Base-by-base conservation (phyloP, 176 grass and related monocot species). In the Coix lacrymajobi region DNA sequence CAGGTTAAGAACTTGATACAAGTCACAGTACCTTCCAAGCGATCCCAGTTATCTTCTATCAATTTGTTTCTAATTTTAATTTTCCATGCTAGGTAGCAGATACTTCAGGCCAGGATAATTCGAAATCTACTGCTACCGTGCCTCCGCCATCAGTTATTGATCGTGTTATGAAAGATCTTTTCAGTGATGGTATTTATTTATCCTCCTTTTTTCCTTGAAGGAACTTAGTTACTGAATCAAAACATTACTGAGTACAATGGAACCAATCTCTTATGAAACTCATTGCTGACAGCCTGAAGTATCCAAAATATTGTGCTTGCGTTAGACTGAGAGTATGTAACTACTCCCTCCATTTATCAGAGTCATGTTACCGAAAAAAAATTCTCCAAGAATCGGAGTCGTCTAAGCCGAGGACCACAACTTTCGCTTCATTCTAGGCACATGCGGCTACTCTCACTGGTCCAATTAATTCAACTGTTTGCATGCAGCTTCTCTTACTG, bases 121-220 rank as follows among this genome's bases (percentile, higher is more conserved):
- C 77, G 3, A 95, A 95, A 82, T 88, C 88, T 84, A 74, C 90
- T 73, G 76, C 84, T 65, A 77, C 62, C 78, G 79, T 95, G 19
- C 96, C 96, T 79, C 96, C 96, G 52, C 96, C 96, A 88, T 84
- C 92, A 22, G 88, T 95, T 73, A 43, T 98, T 77, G 96, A 98
- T 79, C 89, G 96, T 82, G 92, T 90, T 66, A 89, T 98, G 60
- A 98, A 95, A 91, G 96, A 98, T 78, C 82, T 98, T 87, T 98
- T 98, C 81, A 86, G 76, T 86, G 85, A 95, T 76, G 92, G 96
- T 98, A 95, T 89, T 62, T 81, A 71, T 69, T 2, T 12, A 43
- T 52, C 10, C 83, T 56, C 61, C 44, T 79, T 85, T 62, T 61
- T 68, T 44, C 26, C 60, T 20, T 62, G 71, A 83, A 77, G 63